Conservation (phyloP, 306 rosid genomes). For the Cucumis sativus region DNA sequence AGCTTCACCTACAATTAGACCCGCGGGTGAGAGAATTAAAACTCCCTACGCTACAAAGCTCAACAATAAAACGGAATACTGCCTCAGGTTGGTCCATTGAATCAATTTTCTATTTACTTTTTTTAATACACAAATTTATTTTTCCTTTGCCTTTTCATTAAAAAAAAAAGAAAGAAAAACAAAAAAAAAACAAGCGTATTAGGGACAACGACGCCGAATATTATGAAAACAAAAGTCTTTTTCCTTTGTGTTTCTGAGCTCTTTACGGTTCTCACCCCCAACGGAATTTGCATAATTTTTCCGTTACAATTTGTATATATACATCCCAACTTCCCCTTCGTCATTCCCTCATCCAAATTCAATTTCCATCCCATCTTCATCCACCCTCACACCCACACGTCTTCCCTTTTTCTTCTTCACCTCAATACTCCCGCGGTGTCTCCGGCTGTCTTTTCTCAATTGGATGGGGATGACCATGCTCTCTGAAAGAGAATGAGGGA, state of each 20-base stretch:
- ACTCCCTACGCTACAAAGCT: not conserved
- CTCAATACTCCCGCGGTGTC: not conserved
- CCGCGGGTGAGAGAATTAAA: not conserved
- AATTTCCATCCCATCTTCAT: not conserved
- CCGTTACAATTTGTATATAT: slow-evolving; percentile 10
- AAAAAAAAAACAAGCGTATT: not conserved
- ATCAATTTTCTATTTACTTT: not conserved
- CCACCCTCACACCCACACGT: not conserved
- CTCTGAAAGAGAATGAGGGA: slow-evolving; percentile 35
- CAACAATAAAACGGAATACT: not conserved
- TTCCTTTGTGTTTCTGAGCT: not conserved
- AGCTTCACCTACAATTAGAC: not conserved
- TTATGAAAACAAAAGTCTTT: not conserved
- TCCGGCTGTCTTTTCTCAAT: not conserved
- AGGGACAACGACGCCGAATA: not conserved
- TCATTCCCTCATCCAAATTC: not conserved
- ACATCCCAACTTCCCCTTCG: not conserved
- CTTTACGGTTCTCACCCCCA: not conserved
- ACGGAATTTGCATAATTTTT: not conserved
- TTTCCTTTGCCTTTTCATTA: not conserved
- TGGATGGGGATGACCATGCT: not conserved
- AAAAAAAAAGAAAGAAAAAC: not conserved
- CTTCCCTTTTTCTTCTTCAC: not conserved
- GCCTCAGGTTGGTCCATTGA: not conserved
- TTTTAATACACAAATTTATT: not conserved